Evolutionary conservation across 257 asterid species (phyloP), one percentile per base, ranked within the genome.

Genomic region (Henckelia pumila): DNA sequence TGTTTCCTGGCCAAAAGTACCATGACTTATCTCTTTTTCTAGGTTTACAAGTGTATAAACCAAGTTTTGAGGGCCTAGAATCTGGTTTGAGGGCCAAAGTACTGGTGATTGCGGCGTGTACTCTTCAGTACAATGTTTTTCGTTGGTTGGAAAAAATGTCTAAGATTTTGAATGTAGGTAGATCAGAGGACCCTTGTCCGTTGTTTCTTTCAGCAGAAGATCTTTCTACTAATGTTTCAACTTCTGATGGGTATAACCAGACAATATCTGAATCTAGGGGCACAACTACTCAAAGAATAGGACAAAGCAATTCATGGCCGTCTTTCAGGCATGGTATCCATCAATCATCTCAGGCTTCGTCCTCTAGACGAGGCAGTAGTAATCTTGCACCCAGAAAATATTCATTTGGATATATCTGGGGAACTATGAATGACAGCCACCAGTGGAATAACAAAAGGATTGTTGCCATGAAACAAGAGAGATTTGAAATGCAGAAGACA

Each of bases 1-100:
- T 94, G 99, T 89, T 88, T 85, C 99, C 99, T 25, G 96, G 95
- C 44, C 99, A 94, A 70, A 85, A 84, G 75, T 80, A 82, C 84
- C 83, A 85, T 63, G 56, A 67, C 82, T 76, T 87, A 71, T 84
- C 99, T 66, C 77, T 76, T 70, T 76, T 91, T 65, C 80, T 94
- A 61, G 99, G 99, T 70, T 83, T 94, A 61, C 95, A 79, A 78
- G 86, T 80, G n/a, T 94, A 91, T 70, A 60, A 66, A 77, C 85
- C 76, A 30, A 76, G 77, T 79, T 91, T 94, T 72, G 83, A 80
- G 82, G 99, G 99, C 61, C 69, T 91, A 44, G 97, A 94, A 82
- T 91, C 88, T 61, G 95, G 99, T 61, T 78, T 94, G 74, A 82
- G 97, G 84, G 76, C 98, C 19, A 94, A 87, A 84, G 95, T 94